phyloP scores from a whole-genome alignment of 108 stramenopile genomes.

The Parietichytrium sp. region DNA sequence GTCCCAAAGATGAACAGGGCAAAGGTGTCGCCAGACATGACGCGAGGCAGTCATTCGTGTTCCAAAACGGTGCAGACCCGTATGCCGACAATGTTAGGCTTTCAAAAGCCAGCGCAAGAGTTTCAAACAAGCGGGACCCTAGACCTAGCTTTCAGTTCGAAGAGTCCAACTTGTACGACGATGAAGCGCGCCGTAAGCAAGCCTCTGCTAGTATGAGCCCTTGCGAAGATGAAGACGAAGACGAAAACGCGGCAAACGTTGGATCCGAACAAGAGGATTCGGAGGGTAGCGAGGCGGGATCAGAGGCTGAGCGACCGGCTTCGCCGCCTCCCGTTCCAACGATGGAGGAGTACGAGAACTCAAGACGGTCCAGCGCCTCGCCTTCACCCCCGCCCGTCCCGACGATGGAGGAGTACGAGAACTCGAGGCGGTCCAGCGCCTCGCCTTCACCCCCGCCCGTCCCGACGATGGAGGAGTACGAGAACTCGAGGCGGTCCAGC shows the following conservation, averaged over 20 bases:
- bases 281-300: constrained; percentile 1
- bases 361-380: background rate
- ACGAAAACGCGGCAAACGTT: background rate
- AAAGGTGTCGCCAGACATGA: no score
- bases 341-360: background rate
- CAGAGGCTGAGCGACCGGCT: no score
- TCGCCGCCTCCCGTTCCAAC: no score
- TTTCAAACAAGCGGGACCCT: no score
- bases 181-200: background rate
- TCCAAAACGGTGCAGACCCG: background rate
- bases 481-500: background rate
- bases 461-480: background rate
- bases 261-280: no score
- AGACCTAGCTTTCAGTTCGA: constrained; percentile 2
- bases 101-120: no score
- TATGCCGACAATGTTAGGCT: background rate
- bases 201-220: background rate
- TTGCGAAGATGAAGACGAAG: background rate
- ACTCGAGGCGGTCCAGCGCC: background rate
- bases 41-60: background rate
- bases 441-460: background rate
- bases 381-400: background rate
- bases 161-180: background rate
- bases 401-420: background rate
- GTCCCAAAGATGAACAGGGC: no score